These are phyloP conservation scores for Blumeriella jaapii DNA, from an alignment of 2,329 filamentous ascomycete species.

Conservation along the genomic window DNA sequence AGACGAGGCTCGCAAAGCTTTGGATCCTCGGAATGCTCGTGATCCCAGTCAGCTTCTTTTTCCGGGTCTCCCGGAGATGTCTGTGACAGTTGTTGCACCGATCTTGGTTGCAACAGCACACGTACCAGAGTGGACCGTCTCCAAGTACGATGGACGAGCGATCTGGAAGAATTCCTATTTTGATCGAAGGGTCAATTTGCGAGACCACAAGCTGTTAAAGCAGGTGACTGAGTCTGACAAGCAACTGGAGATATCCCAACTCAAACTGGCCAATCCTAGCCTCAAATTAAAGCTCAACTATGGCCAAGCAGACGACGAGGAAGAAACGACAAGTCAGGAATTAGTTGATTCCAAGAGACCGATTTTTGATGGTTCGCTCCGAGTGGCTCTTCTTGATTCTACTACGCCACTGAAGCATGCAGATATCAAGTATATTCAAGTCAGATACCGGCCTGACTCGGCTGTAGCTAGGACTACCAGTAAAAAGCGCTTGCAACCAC, in stretches of 20 bases:
- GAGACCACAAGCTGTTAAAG: not conserved
- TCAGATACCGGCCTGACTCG: not conserved
- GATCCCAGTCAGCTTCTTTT: not conserved
- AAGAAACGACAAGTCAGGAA: not conserved
- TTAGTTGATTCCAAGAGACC: not conserved
- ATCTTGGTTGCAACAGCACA: not conserved
- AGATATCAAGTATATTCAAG: not conserved
- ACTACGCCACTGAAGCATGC: not conserved
- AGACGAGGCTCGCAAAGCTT: not conserved
- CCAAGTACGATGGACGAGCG: not conserved
- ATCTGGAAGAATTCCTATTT: not conserved
- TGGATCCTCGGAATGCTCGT: not conserved
- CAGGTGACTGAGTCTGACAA: not conserved
- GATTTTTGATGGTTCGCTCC: slow-evolving; percentile 1
- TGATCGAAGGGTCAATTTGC: not conserved
- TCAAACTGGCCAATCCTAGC: not conserved
- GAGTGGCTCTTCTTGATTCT: not conserved
- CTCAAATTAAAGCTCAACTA: not conserved
- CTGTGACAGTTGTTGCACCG: too few relatives aligned
- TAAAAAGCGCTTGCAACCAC: not conserved
- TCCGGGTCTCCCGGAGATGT: too few relatives aligned
- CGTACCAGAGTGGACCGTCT: not conserved
- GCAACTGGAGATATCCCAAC: not conserved
- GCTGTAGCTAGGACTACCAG: not conserved
- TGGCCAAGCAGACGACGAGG: not conserved